Evolutionary conservation across 2,329 filamentous ascomycete genomes (phyloP).

Genomic region (Diaporthe aspalathi): DNA sequence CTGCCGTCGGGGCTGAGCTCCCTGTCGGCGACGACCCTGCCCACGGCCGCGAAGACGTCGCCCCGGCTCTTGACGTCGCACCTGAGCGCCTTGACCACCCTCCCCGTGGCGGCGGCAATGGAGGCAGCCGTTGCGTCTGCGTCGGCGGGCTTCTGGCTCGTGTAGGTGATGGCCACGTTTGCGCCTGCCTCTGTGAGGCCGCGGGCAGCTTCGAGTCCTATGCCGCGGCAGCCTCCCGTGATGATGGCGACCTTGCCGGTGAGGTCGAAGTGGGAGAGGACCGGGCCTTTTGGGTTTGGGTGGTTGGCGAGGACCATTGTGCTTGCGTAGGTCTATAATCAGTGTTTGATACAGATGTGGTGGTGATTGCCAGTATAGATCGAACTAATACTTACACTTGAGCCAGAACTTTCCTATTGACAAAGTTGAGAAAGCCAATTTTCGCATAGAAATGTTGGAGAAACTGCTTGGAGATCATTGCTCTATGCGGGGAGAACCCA

Average conservation of each 20-base stretch:
- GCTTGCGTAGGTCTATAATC: neutral
- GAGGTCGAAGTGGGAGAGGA: conserved; percentile 48
- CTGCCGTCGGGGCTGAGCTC: conserved; percentile 45
- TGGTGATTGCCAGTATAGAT: neutral
- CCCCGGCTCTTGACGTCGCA: conserved; percentile 50
- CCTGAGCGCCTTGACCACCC: conserved; percentile 50
- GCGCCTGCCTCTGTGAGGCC: conserved; percentile 47
- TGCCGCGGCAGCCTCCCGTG: conserved; percentile 47
- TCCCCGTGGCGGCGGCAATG: conserved; percentile 38
- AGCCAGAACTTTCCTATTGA: neutral
- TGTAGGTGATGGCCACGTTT: conserved; percentile 49
- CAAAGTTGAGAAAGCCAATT: neutral
- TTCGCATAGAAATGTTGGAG: neutral
- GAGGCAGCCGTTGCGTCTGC: conserved; percentile 44
- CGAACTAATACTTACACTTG: neutral
- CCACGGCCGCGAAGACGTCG: conserved; percentile 47
- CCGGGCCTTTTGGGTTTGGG: conserved; percentile 46
- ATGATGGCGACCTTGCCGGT: conserved; percentile 47
- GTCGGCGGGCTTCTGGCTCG: conserved; percentile 44
- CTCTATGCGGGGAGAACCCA: conserved; percentile 1
- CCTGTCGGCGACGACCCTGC: conserved; percentile 51
- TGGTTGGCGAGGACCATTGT: conserved; percentile 47
- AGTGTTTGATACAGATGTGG: neutral
- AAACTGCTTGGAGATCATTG: neutral
- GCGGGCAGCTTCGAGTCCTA: conserved; percentile 48